Conservation (phyloP, 257 asterid species). For the Gynochthodes officinalis region DNA sequence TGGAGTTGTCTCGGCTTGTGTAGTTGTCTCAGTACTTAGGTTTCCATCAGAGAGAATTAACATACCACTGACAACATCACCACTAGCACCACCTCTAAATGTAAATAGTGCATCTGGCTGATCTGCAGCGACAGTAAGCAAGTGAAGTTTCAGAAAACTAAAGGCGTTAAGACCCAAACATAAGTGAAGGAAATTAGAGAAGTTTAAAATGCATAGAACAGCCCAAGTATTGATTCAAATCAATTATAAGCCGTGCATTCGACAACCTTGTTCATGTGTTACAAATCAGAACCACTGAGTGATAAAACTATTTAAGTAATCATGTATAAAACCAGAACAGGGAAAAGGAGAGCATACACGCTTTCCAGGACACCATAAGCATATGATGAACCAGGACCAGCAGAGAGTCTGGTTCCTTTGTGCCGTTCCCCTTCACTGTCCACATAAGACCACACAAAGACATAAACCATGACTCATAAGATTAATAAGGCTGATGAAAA, state of each 20-base stretch:
- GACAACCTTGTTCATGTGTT: neutral
- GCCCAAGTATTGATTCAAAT: neutral
- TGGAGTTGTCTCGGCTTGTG: too few species aligned
- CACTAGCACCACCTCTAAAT: constrained; percentile 32
- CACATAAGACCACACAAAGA: constrained; percentile 54
- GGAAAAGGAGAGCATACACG: constrained; percentile 50
- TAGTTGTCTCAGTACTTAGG: too few species aligned
- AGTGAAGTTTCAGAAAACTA: neutral
- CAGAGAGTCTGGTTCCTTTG: constrained; percentile 90
- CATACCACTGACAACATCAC: constrained; percentile 34
- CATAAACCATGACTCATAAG: neutral
- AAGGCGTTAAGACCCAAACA: neutral
- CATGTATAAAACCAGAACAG: neutral
- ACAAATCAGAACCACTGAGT: neutral
- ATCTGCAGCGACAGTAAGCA: constrained; percentile 27
- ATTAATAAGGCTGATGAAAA: neutral
- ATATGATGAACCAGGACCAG: constrained; percentile 97
- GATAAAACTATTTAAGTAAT: neutral
- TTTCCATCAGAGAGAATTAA: constrained; percentile 11
- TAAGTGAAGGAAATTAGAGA: neutral
- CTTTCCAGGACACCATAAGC: constrained; percentile 93
- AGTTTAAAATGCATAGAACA: neutral
- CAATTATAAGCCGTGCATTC: neutral
- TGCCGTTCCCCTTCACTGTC: constrained; percentile 98
- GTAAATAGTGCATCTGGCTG: constrained; percentile 32